A percentile compares a stretch with the other conserved stretches of the same genome.
These are phyloP conservation scores for Carex littledalei DNA, from an alignment of 176 grass and related monocot genomes.

Conservation along the genomic window DNA sequence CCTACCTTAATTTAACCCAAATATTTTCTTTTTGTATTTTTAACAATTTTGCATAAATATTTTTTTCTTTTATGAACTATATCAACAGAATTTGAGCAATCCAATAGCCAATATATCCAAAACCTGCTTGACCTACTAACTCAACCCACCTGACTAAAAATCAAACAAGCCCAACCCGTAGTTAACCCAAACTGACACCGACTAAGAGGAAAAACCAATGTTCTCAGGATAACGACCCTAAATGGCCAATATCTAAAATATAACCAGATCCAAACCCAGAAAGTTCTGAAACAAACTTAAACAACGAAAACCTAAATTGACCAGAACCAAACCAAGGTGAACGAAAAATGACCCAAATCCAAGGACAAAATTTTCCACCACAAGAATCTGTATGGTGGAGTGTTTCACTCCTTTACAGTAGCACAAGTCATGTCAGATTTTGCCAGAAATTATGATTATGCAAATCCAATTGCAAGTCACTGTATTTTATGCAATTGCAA, in stretches of 20 bases:
- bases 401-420: neutral
- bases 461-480: neutral
- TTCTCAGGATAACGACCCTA: neutral
- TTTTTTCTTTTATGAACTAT: neutral
- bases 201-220: neutral
- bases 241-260: neutral
- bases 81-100: neutral
- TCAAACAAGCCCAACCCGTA: neutral
- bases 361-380: neutral
- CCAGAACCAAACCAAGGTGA: neutral
- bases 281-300: neutral
- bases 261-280: neutral
- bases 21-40: neutral
- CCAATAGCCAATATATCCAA: neutral
- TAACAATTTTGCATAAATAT: neutral
- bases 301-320: neutral
- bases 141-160: neutral
- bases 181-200: neutral
- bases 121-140: neutral
- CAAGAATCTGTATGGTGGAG: neutral
- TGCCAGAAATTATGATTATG: neutral
- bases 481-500: neutral
- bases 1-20: neutral
- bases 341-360: neutral
- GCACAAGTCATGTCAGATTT: neutral